phyloP scores from a whole-genome alignment of 805 yeast genomes.

The Ogataea naganishii region DNA sequence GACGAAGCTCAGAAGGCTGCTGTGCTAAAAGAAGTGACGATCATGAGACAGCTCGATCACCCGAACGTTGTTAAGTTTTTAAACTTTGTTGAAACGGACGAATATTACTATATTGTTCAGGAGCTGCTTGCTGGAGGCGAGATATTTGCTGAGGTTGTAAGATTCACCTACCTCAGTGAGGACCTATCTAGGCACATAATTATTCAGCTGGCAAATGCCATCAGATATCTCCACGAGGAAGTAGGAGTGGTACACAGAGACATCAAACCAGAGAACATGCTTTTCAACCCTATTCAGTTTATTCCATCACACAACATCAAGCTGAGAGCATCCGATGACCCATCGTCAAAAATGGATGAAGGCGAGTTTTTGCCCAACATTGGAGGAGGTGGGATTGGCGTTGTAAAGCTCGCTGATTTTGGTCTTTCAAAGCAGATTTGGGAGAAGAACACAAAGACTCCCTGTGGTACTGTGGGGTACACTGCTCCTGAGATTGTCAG shows the following conservation, averaged over 20 bases:
- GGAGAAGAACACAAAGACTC: conserved; percentile 87
- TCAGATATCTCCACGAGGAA: conserved; percentile 61
- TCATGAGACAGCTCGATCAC: conserved; percentile 59
- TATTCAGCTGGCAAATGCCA: conserved; percentile 52
- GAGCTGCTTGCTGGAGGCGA: conserved; percentile 78
- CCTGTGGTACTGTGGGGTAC: conserved; percentile 98
- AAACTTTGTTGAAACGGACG: conserved; percentile 55
- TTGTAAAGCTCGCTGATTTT: conserved; percentile 88
- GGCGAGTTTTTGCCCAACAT: conserved; percentile 72
- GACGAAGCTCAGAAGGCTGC: conserved; percentile 54
- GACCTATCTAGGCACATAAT: conserved; percentile 57
- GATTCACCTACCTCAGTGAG: conserved; percentile 58
- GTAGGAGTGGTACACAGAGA: conserved; percentile 80
- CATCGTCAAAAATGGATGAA: conserved; percentile 67
- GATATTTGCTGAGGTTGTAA: conserved; percentile 58
- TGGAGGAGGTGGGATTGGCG: conserved; percentile 92
- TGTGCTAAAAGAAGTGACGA: conserved; percentile 71
- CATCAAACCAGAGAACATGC: conserved; percentile 71
- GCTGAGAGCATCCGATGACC: conserved; percentile 61
- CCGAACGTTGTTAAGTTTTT: conserved; percentile 57
- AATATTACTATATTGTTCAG: conserved; percentile 59
- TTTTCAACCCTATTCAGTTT: conserved; percentile 52
- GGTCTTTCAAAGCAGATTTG: conserved; percentile 88
- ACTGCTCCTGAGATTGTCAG: conserved; percentile 97
- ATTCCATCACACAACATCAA: conserved; percentile 29